Conservation (phyloP, 345 rosid genomes). For the Salix arbutifolia region DNA sequence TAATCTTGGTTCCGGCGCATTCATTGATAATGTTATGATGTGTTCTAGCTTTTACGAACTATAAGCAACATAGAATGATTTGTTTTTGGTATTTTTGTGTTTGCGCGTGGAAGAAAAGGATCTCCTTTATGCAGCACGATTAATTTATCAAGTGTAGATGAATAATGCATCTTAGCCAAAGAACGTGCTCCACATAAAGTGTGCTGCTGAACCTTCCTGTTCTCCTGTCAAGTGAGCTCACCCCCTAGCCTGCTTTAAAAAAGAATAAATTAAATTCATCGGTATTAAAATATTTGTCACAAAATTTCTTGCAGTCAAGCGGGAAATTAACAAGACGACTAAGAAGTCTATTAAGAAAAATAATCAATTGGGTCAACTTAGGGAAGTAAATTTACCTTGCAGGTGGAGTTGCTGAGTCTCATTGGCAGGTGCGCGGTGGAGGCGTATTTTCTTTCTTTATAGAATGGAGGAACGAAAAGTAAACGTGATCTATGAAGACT, state of each 20-base stretch:
- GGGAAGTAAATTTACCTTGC: background rate
- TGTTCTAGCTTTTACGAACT: background rate
- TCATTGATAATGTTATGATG: background rate
- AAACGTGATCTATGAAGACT: background rate
- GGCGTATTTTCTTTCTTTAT: background rate
- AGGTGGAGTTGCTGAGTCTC: background rate
- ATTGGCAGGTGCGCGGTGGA: background rate
- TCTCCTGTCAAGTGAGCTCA: background rate
- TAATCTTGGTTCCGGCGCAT: background rate
- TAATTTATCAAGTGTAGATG: background rate
- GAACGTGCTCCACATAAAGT: background rate
- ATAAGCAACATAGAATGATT: background rate
- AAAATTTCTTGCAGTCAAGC: background rate
- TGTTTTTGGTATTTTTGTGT: background rate
- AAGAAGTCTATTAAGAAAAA: constrained; percentile 2
- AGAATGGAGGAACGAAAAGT: background rate
- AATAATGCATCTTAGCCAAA: background rate
- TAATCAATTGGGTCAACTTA: constrained; percentile 13
- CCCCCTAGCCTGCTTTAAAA: background rate
- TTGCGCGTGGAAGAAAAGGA: background rate
- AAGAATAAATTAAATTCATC: background rate
- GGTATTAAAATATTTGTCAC: background rate
- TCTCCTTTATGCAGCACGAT: background rate
- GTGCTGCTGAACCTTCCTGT: background rate
- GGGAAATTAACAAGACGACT: constrained; percentile 16